Conservation (phyloP, 768 basidiomycete species). For the Mycena crocata region DNA sequence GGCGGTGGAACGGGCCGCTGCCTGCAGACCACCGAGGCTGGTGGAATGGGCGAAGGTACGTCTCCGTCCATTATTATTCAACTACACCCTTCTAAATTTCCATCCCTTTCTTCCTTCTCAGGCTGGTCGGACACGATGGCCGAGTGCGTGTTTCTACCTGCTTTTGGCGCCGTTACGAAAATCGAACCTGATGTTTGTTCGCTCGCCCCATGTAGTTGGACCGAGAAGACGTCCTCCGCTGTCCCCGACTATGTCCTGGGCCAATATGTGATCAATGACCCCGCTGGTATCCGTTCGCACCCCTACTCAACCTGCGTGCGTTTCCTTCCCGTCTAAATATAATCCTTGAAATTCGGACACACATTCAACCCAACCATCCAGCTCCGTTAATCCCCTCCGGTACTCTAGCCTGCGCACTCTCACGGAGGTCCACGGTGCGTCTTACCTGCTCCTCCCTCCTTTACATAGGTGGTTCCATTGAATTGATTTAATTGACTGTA, state of each 20-base stretch:
- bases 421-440: slow-evolving; percentile 60
- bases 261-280: slow-evolving; percentile 63
- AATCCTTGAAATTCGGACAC: too few species aligned
- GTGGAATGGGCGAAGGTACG: slow-evolving; percentile 49
- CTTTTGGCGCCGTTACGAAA: too few species aligned
- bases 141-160: slow-evolving; percentile 7
- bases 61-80: neutral
- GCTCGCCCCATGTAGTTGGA: too few species aligned
- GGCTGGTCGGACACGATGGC: slow-evolving; percentile 55
- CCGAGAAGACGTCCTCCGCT: slow-evolving; percentile 53
- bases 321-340: slow-evolving; percentile 36
- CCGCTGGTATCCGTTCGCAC: slow-evolving; percentile 65
- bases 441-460: neutral
- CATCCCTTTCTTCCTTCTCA: too few species aligned
- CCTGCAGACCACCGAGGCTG: neutral
- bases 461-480: too few species aligned
- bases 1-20: slow-evolving; percentile 6
- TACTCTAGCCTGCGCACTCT: slow-evolving; percentile 53
- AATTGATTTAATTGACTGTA: neutral
- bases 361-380: slow-evolving; percentile 20
- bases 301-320: slow-evolving; percentile 66
- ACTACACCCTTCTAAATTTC: too few species aligned
- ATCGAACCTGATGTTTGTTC: too few species aligned
- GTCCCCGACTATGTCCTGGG: slow-evolving; percentile 58
- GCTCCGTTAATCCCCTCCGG: slow-evolving; percentile 55